A percentile compares a stretch with the other conserved stretches of the same genome.
phyloP scores from a whole-genome alignment of 305 asterid species.

The Solanum chacoense region DNA sequence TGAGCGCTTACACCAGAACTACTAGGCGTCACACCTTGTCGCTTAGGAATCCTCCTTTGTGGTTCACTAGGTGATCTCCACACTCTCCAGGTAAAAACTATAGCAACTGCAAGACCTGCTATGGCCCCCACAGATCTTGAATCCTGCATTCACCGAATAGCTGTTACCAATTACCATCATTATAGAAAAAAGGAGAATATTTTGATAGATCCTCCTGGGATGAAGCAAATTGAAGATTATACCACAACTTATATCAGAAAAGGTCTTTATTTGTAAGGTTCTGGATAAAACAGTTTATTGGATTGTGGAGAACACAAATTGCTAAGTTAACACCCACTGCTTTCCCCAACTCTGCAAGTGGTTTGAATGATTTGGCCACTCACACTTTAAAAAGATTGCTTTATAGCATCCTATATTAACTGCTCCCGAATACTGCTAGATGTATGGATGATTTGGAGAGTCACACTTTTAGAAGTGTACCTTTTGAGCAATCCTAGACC shows the following conservation, averaged over 20 bases:
- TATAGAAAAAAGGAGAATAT: not conserved
- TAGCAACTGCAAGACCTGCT: slow-evolving; percentile 80
- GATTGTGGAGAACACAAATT: not conserved
- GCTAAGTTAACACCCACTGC: not conserved
- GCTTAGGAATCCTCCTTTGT: slow-evolving; percentile 63
- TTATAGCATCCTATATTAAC: not conserved
- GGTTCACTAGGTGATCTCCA: slow-evolving; percentile 55
- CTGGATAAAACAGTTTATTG: not conserved
- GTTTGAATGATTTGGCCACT: not conserved
- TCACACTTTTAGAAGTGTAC: not conserved
- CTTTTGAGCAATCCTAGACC: not conserved
- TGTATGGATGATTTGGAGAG: not conserved
- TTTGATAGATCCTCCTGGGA: not conserved
- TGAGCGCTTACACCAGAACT: slow-evolving; percentile 36
- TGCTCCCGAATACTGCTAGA: not conserved
- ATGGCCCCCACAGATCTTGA: slow-evolving; percentile 71
- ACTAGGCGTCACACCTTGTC: slow-evolving; percentile 44
- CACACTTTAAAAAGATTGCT: not conserved
- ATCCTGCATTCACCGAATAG: slow-evolving; percentile 38
- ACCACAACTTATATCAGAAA: not conserved
- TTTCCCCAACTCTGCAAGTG: not conserved
- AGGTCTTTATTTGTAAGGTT: not conserved
- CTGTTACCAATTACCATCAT: not conserved
- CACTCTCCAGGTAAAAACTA: slow-evolving; percentile 82
- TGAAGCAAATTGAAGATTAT: not conserved